Evolutionary conservation across 2,329 filamentous ascomycete genomes (phyloP), one percentile per base, ranked within the genome.

Genomic region (Harringtonia lauricola): DNA sequence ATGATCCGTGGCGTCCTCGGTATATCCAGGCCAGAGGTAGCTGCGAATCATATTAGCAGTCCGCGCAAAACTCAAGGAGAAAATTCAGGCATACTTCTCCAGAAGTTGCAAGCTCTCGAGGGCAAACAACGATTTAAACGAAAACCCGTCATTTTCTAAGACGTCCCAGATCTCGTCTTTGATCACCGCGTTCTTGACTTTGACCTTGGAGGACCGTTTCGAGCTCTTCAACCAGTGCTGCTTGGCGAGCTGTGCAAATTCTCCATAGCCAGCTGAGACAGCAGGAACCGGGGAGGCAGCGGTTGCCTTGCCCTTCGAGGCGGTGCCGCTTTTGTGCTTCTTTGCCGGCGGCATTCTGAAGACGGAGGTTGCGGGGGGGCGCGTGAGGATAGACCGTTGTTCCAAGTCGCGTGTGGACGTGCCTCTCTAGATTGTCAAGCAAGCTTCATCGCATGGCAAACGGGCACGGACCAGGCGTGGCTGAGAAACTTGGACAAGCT

Each of bases 1-100:
- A 56, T 88, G 82, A 60, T 98, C 94, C 28, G 90, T 94, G 4
- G 87, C 79, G 55, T 92, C 81, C 51, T 94, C 86, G 13, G 76
- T 80, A 60, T 94, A 98, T 41, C 84, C 86, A 37, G 92, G 92
- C 92, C 92, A 98, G 24, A 98, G 73, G 59, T 94, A 96, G 57
- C 86, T 86, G 48, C 48, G 15, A 33, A 9, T 22, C 26, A 34
- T 26, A 21, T n/a, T 26, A 24, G 3, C 5, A 40, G 36, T 5
- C 7, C 8, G 24, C 3, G 6, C 10, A 22, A 38, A n/a, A n/a
- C 10, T n/a, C 24, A 22, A 10, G 22, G 10, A 18, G 30, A 26
- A 29, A 44, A 22, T 2, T 19, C 3, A n/a, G 33, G 26, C 12
- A 33, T 65, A 85, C 81, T 75, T 84, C 62, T 98, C 92, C 47